Conservation (phyloP, 2,329 filamentous ascomycete species). For the Clonostachys solani region DNA sequence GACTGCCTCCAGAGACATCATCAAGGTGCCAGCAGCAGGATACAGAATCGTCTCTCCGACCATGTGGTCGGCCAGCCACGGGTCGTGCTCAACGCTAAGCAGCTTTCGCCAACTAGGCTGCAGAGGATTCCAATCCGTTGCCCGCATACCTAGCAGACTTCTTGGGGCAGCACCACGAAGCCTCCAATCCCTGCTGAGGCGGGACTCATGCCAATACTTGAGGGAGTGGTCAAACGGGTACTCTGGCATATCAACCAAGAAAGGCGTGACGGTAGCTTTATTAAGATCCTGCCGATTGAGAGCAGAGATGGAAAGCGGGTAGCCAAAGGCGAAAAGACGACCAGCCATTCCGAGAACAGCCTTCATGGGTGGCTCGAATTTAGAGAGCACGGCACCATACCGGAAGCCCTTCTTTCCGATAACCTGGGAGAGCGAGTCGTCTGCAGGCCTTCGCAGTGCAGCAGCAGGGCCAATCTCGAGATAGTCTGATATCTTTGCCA, state of each 20-base stretch:
- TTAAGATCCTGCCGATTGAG: too few species aligned
- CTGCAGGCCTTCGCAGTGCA: too few species aligned
- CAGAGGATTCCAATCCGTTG: conserved; percentile 12
- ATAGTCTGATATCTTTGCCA: too few species aligned
- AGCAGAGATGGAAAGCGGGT: not conserved
- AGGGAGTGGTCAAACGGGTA: conserved; percentile 52
- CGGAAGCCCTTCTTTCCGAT: too few species aligned
- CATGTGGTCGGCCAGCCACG: conserved; percentile 48
- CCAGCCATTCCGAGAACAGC: not conserved
- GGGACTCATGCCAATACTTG: conserved; percentile 41
- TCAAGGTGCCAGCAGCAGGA: conserved; percentile 25
- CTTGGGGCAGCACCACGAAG: conserved; percentile 32
- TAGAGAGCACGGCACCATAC: too few species aligned
- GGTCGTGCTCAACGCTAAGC: conserved; percentile 40
- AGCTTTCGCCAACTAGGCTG: conserved; percentile 38
- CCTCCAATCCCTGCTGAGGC: conserved; percentile 23
- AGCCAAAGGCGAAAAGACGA: not conserved
- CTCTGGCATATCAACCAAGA: conserved; percentile 37
- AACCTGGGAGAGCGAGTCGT: too few species aligned
- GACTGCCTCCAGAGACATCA: conserved; percentile 16
- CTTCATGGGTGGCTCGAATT: too few species aligned
- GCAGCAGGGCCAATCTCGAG: too few species aligned
- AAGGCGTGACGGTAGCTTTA: not conserved
- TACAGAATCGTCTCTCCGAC: conserved; percentile 30
- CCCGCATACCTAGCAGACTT: conserved; percentile 35